Evolutionary conservation across 768 basidiomycete genomes (phyloP).

Genomic region (Jaapia argillacea): DNA sequence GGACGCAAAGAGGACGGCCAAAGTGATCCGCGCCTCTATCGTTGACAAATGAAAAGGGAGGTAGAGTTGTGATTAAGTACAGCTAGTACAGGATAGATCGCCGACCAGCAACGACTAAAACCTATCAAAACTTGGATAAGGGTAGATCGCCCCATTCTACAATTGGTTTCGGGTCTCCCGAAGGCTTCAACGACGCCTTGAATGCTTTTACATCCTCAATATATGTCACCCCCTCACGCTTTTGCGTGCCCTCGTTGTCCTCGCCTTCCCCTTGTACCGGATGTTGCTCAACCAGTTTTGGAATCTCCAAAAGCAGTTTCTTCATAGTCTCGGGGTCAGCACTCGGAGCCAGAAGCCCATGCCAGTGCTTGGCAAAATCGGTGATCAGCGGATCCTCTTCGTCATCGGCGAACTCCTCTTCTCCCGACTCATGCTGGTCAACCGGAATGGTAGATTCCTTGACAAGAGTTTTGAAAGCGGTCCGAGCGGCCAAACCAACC

Average conservation of each 20-base stretch:
- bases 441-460: conserved; percentile 36
- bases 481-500: conserved; percentile 53
- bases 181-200: conserved; percentile 44
- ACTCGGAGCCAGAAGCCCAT: conserved; percentile 21
- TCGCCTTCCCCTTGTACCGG: conserved; percentile 45
- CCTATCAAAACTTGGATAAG: neutral
- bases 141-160: conserved; percentile 63
- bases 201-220: conserved; percentile 61
- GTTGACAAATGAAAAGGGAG: too few species aligned
- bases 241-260: conserved; percentile 21
- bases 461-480: conserved; percentile 49
- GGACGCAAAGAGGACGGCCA: too few species aligned
- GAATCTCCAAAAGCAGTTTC: conserved; percentile 43
- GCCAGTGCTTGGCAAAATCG: conserved; percentile 62
- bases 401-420: conserved; percentile 28
- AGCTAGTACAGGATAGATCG: too few species aligned
- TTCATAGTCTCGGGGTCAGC: conserved; percentile 20
- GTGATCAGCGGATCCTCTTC: conserved; percentile 45
- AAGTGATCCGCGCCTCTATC: too few species aligned
- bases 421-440: conserved; percentile 40
- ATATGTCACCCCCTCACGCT: conserved; percentile 37
- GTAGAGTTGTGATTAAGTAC: too few species aligned
- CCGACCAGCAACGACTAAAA: neutral
- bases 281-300: conserved; percentile 42
- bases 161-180: conserved; percentile 54